A percentile compares a stretch with the other conserved stretches of the same genome.
These are phyloP conservation scores for Stachybotrys echinatus DNA, from an alignment of 2,329 filamentous ascomycete species.

Conservation along the genomic window DNA sequence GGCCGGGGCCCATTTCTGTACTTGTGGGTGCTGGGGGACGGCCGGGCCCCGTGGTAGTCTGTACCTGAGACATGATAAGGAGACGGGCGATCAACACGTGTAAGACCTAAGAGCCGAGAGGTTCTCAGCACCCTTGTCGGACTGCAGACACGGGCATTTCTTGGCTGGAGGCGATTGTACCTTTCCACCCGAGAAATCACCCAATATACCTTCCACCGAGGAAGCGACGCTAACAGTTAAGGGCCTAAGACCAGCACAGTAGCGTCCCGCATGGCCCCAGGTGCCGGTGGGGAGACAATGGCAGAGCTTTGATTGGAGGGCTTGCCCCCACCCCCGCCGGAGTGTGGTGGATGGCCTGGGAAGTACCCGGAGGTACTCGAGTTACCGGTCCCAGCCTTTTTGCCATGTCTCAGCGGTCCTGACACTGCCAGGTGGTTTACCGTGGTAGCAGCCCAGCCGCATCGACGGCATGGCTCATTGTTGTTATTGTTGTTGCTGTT, in stretches of 20 bases:
- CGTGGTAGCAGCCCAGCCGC: too few relatives aligned
- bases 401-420: too few relatives aligned
- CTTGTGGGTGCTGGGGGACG: not conserved
- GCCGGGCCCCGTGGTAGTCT: not conserved
- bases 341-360: not conserved
- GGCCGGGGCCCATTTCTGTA: not conserved
- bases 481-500: too few relatives aligned
- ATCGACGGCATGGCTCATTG: too few relatives aligned
- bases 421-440: too few relatives aligned
- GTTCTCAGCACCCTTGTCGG: not conserved
- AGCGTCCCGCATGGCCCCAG: not conserved
- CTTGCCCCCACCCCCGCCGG: not conserved
- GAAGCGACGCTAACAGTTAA: not conserved
- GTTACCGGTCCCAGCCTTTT: too few relatives aligned
- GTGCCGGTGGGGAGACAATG: not conserved
- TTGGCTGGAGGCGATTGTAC: too few relatives aligned
- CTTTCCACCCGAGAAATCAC: too few relatives aligned
- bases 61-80: not conserved
- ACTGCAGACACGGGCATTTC: not conserved
- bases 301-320: not conserved
- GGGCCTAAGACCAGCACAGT: not conserved
- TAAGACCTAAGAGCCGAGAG: not conserved
- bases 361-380: not conserved
- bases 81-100: too few relatives aligned
- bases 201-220: not conserved